phyloP scores from a whole-genome alignment of 1,139 yeast species.

The Taphrina wiesneri region DNA sequence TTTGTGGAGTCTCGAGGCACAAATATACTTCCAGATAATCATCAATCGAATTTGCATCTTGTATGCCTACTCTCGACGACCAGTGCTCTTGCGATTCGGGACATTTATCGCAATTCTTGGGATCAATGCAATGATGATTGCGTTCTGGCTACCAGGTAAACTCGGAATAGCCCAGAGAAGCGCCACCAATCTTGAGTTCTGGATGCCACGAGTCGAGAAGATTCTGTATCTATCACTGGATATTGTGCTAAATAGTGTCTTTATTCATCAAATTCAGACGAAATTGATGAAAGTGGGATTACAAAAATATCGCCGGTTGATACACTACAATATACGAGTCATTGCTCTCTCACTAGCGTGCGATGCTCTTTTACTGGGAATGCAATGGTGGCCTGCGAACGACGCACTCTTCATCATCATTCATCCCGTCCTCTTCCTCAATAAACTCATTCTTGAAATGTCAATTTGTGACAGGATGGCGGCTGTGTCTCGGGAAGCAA shows the following conservation, averaged over 20 bases:
- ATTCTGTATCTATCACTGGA: slow-evolving; percentile 9
- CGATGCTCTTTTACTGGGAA: slow-evolving; percentile 9
- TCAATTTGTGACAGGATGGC: slow-evolving; percentile 19
- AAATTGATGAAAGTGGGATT: slow-evolving; percentile 11
- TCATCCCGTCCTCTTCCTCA: slow-evolving; percentile 21
- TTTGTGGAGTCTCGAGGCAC: slow-evolving; percentile 21
- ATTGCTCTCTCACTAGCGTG: slow-evolving; percentile 2
- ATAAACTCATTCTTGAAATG: slow-evolving; percentile 19
- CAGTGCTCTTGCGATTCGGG: neutral
- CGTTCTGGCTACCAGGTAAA: neutral
- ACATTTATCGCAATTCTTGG: neutral
- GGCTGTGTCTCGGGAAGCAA: slow-evolving; percentile 9
- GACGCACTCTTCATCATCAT: slow-evolving; percentile 15
- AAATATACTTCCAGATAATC: slow-evolving; percentile 19
- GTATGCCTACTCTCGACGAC: neutral
- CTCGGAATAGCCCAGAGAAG: neutral
- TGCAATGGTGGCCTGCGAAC: slow-evolving; percentile 17
- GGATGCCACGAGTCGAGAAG: slow-evolving; percentile 22
- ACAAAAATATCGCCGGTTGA: slow-evolving; percentile 14
- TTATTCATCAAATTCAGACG: slow-evolving; percentile 1
- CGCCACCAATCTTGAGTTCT: neutral
- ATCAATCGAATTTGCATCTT: slow-evolving; percentile 16
- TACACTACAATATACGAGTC: slow-evolving; percentile 9
- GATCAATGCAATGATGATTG: slow-evolving; percentile 10
- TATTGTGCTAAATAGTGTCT: neutral